Percentiles rank a stretch among this genome's conserved stretches.
Evolutionary conservation across 805 yeast species (phyloP).

Genomic region (Metschnikowia lunata): DNA sequence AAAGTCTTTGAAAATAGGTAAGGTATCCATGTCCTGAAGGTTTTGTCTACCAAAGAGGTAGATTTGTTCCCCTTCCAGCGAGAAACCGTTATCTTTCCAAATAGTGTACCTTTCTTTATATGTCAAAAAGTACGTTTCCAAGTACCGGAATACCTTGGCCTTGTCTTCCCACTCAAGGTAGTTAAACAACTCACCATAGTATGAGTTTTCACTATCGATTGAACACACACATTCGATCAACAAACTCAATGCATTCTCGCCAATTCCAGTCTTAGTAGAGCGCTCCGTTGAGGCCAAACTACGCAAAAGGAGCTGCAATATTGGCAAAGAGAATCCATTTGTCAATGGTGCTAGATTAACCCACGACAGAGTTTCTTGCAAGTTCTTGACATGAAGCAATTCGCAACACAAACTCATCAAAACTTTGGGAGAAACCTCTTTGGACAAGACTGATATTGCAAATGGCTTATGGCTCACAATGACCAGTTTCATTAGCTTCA

Average conservation of each 20-base stretch:
- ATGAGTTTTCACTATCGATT: constrained; percentile 29
- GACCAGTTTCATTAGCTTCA: constrained; percentile 1
- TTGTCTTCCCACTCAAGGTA: constrained; percentile 29
- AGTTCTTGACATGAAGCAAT: neutral
- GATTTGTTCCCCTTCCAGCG: neutral
- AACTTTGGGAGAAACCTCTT: constrained; percentile 1
- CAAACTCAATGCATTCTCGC: constrained; percentile 8
- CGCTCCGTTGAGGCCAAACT: constrained; percentile 20
- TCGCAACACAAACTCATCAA: neutral
- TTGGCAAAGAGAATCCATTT: constrained; percentile 39
- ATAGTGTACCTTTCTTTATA: constrained; percentile 12
- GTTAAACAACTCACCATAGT: constrained; percentile 38
- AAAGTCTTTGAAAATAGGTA: constrained; percentile 40
- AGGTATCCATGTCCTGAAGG: constrained; percentile 18
- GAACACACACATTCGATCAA: constrained; percentile 20
- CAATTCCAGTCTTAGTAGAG: constrained; percentile 5
- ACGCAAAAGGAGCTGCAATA: constrained; percentile 38
- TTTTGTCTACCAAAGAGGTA: neutral
- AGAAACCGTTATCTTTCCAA: neutral
- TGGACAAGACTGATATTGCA: constrained; percentile 4
- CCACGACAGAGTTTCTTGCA: neutral
- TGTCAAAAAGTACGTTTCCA: constrained; percentile 27
- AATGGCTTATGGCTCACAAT: constrained; percentile 2
- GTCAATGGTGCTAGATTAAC: constrained; percentile 2
- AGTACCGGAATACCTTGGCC: constrained; percentile 21